phyloP scores from a whole-genome alignment of 2,329 filamentous ascomycete genomes.

The Fusarium transvaalense region DNA sequence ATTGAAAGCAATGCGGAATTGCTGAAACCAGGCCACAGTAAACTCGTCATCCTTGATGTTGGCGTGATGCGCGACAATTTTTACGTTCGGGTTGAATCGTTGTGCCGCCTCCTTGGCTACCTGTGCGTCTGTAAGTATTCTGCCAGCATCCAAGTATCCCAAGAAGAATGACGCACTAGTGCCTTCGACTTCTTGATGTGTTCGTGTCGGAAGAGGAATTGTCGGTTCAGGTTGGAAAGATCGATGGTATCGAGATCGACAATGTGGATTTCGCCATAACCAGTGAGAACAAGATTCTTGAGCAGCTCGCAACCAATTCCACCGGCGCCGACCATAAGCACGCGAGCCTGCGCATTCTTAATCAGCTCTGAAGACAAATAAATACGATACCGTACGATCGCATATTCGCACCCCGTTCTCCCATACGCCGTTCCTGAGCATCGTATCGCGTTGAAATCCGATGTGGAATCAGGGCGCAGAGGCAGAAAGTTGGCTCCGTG shows the following conservation, averaged over 20 bases:
- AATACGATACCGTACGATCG: constrained; percentile 7
- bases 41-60: constrained; percentile 95
- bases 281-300: constrained; percentile 93
- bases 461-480: constrained; percentile 25
- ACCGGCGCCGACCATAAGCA: constrained; percentile 94
- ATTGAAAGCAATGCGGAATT: constrained; percentile 92
- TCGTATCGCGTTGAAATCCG: constrained; percentile 13
- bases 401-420: neutral
- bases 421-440: constrained; percentile 10
- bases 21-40: constrained; percentile 86
- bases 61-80: constrained; percentile 88
- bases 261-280: constrained; percentile 93
- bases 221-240: constrained; percentile 95
- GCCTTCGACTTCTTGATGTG: constrained; percentile 99
- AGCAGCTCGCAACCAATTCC: constrained; percentile 98
- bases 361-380: constrained; percentile 32
- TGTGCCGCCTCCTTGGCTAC: constrained; percentile 93
- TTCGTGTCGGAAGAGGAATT: constrained; percentile 95
- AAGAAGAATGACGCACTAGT: constrained; percentile 68
- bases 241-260: constrained; percentile 99
- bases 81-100: constrained; percentile 89
- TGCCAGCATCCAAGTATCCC: constrained; percentile 7
- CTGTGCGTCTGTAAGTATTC: constrained; percentile 58
- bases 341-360: constrained; percentile 72
- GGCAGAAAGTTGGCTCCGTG: constrained; percentile 6